Evolutionary conservation across 2,329 filamentous ascomycete genomes (phyloP).

Genomic region (Aquanectria penicillioides): DNA sequence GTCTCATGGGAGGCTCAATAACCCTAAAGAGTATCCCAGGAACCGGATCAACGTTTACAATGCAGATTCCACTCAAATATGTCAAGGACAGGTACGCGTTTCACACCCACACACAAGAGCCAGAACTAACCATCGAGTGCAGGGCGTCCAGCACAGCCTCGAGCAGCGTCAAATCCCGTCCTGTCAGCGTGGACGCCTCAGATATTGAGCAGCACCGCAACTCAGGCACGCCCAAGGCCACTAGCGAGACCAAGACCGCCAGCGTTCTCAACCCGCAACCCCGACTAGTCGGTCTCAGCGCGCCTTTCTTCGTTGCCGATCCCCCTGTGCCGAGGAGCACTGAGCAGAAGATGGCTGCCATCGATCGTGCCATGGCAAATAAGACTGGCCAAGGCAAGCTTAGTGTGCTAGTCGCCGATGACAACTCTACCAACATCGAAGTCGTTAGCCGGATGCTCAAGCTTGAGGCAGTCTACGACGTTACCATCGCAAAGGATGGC

Average conservation of each 20-base stretch:
- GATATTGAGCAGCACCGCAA: constrained; percentile 51
- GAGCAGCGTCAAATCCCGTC: constrained; percentile 62
- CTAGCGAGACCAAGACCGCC: constrained; percentile 44
- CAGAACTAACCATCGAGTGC: constrained; percentile 28
- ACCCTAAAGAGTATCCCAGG: constrained; percentile 76
- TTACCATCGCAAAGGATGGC: constrained; percentile 86
- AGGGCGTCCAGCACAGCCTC: constrained; percentile 65
- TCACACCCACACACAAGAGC: no score
- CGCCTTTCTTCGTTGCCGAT: constrained; percentile 77
- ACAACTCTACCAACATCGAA: constrained; percentile 68
- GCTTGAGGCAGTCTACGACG: constrained; percentile 83
- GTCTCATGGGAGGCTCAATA: constrained; percentile 83
- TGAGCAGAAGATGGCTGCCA: constrained; percentile 71
- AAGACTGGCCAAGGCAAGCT: constrained; percentile 72
- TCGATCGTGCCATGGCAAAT: constrained; percentile 71
- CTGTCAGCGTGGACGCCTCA: constrained; percentile 55
- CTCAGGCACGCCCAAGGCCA: constrained; percentile 37
- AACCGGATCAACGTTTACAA: constrained; percentile 81
- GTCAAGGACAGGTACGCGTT: constrained; percentile 66
- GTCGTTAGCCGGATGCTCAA: constrained; percentile 73
- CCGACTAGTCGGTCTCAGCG: constrained; percentile 82
- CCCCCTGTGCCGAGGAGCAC: constrained; percentile 50
- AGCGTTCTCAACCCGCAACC: constrained; percentile 72
- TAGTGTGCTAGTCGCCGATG: constrained; percentile 85
- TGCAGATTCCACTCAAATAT: constrained; percentile 84